Conservation (phyloP, 768 basidiomycete species). For the Boletus edulis region DNA sequence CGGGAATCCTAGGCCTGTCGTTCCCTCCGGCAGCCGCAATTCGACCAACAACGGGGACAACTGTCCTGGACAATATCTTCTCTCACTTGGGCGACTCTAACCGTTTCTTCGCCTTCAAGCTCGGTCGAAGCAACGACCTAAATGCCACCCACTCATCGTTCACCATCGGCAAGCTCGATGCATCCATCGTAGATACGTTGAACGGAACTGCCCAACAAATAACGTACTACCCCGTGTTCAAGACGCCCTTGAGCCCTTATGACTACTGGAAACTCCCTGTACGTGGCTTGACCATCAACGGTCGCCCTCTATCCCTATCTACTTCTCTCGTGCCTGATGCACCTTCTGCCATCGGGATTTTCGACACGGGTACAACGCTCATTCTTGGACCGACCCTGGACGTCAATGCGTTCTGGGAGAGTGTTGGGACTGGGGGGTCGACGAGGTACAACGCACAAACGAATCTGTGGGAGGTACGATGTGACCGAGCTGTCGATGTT, state of each 20-base stretch:
- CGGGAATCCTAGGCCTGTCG: conserved; percentile 55
- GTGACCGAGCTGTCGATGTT: conserved; percentile 46
- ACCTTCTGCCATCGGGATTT: conserved; percentile 47
- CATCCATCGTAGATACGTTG: conserved; percentile 17
- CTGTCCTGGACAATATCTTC: conserved; percentile 49
- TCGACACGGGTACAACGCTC: conserved; percentile 63
- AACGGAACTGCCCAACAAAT: conserved; percentile 34
- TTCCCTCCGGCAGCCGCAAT: conserved; percentile 52
- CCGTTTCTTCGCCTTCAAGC: conserved; percentile 51
- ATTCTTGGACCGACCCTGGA: conserved; percentile 53
- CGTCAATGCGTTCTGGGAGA: conserved; percentile 51
- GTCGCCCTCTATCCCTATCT: conserved; percentile 39
- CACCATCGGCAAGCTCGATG: conserved; percentile 51
- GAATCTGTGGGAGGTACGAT: conserved; percentile 49
- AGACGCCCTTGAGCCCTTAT: conserved; percentile 33
- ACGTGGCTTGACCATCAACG: conserved; percentile 43
- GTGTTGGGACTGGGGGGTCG: conserved; percentile 40
- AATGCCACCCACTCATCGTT: conserved; percentile 40
- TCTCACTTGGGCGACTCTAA: conserved; percentile 36
- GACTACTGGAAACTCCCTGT: conserved; percentile 63
- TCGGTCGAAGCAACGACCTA: conserved; percentile 35
- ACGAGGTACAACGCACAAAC: conserved; percentile 35
- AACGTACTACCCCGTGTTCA: conserved; percentile 39
- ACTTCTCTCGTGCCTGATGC: conserved; percentile 44
- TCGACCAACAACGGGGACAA: conserved; percentile 38